Conservation (phyloP, 108 stramenopile species). For the Pseudonitzschia delicatissima region DNA sequence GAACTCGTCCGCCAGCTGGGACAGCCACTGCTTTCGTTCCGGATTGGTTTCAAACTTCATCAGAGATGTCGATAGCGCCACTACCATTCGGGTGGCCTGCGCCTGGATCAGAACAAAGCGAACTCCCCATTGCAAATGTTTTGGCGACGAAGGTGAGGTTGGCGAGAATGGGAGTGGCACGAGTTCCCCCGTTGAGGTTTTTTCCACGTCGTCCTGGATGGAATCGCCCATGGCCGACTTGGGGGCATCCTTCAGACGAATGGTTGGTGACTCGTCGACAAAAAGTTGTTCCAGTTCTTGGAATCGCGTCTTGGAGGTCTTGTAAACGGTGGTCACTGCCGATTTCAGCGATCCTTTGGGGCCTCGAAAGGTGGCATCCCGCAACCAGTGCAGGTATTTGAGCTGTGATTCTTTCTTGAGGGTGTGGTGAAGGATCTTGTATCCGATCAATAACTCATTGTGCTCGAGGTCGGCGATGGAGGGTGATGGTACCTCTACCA, state of each 20-base stretch:
- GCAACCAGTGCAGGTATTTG: background rate
- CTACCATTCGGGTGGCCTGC: background rate
- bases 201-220: background rate
- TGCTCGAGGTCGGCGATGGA: too few species aligned
- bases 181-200: background rate
- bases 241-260: background rate
- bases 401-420: background rate
- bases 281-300: background rate
- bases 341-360: background rate
- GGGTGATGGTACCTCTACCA: too few species aligned
- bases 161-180: background rate
- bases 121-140: background rate
- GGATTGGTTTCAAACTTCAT: background rate
- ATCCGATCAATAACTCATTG: background rate
- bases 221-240: background rate
- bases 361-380: background rate
- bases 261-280: background rate
- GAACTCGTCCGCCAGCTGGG: background rate
- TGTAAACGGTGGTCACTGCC: background rate
- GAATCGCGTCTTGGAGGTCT: background rate
- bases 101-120: background rate
- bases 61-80: background rate
- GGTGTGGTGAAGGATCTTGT: background rate
- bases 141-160: background rate
- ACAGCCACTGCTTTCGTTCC: background rate